Evolutionary conservation across 2,329 filamentous ascomycete species (phyloP), one percentile per base, ranked within the genome.

Genomic region (Cercospora zeae-maydis): DNA sequence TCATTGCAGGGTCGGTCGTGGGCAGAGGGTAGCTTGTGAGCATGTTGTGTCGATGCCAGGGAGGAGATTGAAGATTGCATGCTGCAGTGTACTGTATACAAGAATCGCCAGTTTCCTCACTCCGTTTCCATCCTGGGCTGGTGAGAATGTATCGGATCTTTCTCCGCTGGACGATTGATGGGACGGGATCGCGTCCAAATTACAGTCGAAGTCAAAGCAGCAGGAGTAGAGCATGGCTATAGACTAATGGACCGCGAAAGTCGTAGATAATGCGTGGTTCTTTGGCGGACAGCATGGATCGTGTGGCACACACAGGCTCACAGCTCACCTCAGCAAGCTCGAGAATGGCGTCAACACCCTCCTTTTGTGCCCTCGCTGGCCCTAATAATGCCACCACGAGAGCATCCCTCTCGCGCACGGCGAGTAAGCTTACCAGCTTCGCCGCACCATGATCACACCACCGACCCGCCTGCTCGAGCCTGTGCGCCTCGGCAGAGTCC

Each of bases 401-500:
- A 27, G 8, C 37, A 27, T 42, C 14, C 5, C 7, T 11, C 10
- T 10, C 30, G 27, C 4, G 8, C 55, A 47, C 55, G n/a, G n/a
- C n/a, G n/a, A n/a, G n/a, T 13, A 30, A 45, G n/a, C n/a, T 14
- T 4, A 33, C 24, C 24, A 6, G 34, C 16, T n/a, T 27, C 37
- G 27, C 30, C 11, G 33, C 30, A 53, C 8, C 49, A 58, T 58
- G 56, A 24, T 42, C 10, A 31, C 39, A 24, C 24, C 62, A 31
- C 11, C 24, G 2, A 30, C 39, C 34, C 61, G 57, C 63, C 73
- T 80, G 39, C 79, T 79, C 64, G 61, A 75, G 58, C 79, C 80
- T 19, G 65, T 83, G 31, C 66, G 71, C 14, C 69, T 83, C 16
- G 81, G 81, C 27, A 65, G 69, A 21, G 65, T 76, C 65, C 67